Evolutionary conservation across 768 basidiomycete genomes (phyloP).

Genomic region (Russula griseocarnosa): DNA sequence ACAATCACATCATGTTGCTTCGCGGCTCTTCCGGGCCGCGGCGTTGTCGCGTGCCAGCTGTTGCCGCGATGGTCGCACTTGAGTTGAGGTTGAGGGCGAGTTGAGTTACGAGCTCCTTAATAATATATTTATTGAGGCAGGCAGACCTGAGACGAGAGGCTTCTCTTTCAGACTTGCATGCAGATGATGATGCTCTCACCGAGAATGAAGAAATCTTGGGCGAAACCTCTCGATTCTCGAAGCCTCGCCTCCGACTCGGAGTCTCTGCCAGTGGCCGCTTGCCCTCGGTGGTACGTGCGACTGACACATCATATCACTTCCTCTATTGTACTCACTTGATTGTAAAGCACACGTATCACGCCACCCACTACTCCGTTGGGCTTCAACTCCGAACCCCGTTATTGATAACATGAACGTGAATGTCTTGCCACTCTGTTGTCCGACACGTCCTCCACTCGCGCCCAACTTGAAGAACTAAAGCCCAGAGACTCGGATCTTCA

Average conservation of each 20-base stretch:
- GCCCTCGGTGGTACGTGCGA: constrained; percentile 9
- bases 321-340: constrained; percentile 4
- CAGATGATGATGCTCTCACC: constrained; percentile 43
- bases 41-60: no score
- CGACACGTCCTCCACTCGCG: neutral
- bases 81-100: no score
- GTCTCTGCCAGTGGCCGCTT: no score
- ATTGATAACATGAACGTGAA: no score
- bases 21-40: no score
- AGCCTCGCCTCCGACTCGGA: constrained; percentile 27
- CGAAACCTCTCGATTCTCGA: constrained; percentile 39
- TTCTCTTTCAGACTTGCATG: constrained; percentile 35
- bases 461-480: neutral
- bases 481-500: neutral
- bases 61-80: no score
- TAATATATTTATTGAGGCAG: no score
- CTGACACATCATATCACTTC: neutral
- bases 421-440: no score
- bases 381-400: no score
- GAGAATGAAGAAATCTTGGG: constrained; percentile 63
- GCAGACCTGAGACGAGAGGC: neutral
- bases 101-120: no score
- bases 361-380: constrained; percentile 37
- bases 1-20: no score
- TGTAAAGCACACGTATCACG: constrained; percentile 8